A percentile compares a stretch with the other conserved stretches of the same genome.
Conservation (phyloP, 345 rosid species). For the Citrus mangshanensis region DNA sequence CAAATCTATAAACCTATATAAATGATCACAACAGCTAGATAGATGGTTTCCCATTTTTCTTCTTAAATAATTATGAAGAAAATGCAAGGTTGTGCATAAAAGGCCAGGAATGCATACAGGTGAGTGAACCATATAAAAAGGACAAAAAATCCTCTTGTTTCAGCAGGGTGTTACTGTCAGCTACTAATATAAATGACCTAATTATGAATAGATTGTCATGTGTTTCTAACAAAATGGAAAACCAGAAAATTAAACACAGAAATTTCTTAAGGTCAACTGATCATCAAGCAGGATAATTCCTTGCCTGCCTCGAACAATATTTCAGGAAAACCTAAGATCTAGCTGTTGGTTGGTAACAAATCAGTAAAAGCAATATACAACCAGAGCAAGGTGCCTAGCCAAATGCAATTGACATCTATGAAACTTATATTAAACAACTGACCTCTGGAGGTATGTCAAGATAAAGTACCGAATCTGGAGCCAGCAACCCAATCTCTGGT, state of each 20-base stretch:
- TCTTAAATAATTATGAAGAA: not conserved
- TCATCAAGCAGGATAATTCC: not conserved
- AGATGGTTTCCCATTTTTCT: not conserved
- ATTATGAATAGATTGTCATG: not conserved
- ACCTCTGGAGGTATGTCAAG: slow-evolving; percentile 84
- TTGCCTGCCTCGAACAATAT: not conserved
- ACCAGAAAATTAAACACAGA: not conserved
- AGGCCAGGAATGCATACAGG: not conserved
- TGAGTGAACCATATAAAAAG: not conserved
- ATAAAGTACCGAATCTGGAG: slow-evolving; percentile 78
- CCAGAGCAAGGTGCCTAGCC: not conserved
- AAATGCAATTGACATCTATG: not conserved
- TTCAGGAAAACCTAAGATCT: not conserved
- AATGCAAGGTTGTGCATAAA: not conserved
- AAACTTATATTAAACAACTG: slow-evolving; percentile 11
- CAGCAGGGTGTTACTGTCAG: not conserved
- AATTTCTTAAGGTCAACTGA: not conserved
- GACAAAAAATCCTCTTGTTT: not conserved
- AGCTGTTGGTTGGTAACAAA: not conserved
- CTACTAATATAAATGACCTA: not conserved
- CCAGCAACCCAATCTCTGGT: slow-evolving; percentile 67
- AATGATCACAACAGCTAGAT: not conserved
- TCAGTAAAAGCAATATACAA: not conserved
- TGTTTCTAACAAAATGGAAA: not conserved
- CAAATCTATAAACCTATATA: not conserved